These are phyloP conservation scores for Maudiozyma pseudohumilis DNA, from an alignment of 805 yeast genomes.

Conservation along the genomic window DNA sequence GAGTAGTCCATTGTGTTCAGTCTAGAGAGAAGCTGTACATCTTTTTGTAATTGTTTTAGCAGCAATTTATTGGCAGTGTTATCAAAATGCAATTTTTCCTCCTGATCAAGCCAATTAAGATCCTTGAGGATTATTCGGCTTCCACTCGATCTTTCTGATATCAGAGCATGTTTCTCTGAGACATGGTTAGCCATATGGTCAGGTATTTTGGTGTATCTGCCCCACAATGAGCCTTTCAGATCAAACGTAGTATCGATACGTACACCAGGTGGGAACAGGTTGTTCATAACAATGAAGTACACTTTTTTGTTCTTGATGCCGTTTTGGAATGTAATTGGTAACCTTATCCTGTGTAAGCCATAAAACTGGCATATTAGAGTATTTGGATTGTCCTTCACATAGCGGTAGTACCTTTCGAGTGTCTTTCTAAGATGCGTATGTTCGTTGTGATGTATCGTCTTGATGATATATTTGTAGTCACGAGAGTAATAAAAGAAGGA, in stretches of 20 bases:
- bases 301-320: slow-evolving; percentile 52
- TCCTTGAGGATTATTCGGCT: slow-evolving; percentile 59
- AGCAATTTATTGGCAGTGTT: slow-evolving; percentile 29
- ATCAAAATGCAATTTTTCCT: slow-evolving; percentile 38
- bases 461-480: slow-evolving; percentile 88
- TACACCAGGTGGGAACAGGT: slow-evolving; percentile 86
- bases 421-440: slow-evolving; percentile 72
- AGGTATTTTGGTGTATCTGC: slow-evolving; percentile 46
- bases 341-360: slow-evolving; percentile 87
- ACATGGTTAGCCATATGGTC: slow-evolving; percentile 16
- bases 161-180: slow-evolving; percentile 5
- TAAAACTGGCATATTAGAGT: slow-evolving; percentile 92
- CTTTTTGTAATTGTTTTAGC: slow-evolving; percentile 58
- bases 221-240: slow-evolving; percentile 85
- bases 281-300: slow-evolving; percentile 93
- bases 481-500: slow-evolving; percentile 91
- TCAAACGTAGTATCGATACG: slow-evolving; percentile 82
- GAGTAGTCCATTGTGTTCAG: slow-evolving; percentile 94
- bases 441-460: slow-evolving; percentile 89
- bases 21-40: slow-evolving; percentile 59
- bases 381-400: slow-evolving; percentile 75
- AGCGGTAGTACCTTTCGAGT: slow-evolving; percentile 66
- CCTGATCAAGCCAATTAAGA: slow-evolving; percentile 70
- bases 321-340: slow-evolving; percentile 48
- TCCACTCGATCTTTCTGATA: background rate